Evolutionary conservation across 345 rosid species (phyloP).

Genomic region (Populus alba): DNA sequence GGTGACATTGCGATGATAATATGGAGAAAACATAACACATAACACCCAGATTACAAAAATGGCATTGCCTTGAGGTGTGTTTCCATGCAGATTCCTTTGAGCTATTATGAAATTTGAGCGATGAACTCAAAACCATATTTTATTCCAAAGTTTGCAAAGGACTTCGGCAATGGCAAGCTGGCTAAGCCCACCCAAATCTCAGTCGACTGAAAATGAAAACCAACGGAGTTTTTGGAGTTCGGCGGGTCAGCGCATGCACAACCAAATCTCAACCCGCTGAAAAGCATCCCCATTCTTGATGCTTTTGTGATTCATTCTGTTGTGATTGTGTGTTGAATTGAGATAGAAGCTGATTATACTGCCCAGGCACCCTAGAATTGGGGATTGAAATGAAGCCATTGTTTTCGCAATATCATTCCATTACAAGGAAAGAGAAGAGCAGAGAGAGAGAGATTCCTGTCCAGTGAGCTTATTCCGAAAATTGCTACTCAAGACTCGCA

Average conservation of each 20-base stretch:
- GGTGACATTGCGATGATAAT: not conserved
- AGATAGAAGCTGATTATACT: not conserved
- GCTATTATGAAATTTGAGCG: not conserved
- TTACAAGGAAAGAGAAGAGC: not conserved
- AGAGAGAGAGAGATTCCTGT: not conserved
- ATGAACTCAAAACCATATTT: not conserved
- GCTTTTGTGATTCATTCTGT: not conserved
- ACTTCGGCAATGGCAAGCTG: not conserved
- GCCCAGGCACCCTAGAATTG: not conserved
- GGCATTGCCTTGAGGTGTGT: not conserved
- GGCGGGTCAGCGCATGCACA: not conserved
- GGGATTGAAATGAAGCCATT: not conserved
- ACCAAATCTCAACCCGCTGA: not conserved
- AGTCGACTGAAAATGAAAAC: not conserved
- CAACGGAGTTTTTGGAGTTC: not conserved
- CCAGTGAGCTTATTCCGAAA: slow-evolving; percentile 14
- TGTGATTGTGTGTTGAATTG: not conserved
- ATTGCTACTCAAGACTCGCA: slow-evolving; percentile 8
- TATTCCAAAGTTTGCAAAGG: not conserved
- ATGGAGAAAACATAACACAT: not conserved
- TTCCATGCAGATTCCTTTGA: not conserved
- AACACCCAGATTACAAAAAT: not conserved
- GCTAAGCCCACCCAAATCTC: not conserved
- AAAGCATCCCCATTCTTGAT: not conserved
- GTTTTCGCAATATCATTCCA: not conserved